phyloP scores from a whole-genome alignment of 257 asterid species.

The Solanum rostratum region DNA sequence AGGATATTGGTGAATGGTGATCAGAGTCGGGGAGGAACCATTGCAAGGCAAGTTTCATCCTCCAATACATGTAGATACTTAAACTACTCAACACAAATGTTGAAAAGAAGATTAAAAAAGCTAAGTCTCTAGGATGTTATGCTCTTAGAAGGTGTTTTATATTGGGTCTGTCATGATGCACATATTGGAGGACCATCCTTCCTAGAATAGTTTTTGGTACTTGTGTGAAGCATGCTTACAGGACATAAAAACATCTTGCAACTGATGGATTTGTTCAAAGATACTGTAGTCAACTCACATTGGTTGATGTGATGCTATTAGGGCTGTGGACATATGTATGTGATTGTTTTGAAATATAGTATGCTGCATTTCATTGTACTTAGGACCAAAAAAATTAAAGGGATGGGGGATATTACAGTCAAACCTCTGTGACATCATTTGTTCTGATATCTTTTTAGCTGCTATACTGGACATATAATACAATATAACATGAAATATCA shows the following conservation, averaged over 20 bases:
- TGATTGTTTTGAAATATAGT: not conserved
- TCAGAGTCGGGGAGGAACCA: conserved; percentile 6
- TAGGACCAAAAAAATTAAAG: not conserved
- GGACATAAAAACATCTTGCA: not conserved
- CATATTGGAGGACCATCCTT: not conserved
- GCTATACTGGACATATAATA: not conserved
- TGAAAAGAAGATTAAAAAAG: not conserved
- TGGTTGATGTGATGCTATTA: not conserved
- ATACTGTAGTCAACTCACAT: not conserved
- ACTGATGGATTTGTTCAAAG: not conserved
- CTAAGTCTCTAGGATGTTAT: not conserved
- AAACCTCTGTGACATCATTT: not conserved
- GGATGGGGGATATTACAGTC: not conserved
- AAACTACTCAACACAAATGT: not conserved
- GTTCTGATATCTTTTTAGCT: not conserved
- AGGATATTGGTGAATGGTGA: conserved; percentile 7
- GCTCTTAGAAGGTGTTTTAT: not conserved
- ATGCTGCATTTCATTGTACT: not conserved
- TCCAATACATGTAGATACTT: not conserved
- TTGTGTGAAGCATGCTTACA: not conserved
- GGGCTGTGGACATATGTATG: not conserved
- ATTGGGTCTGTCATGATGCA: not conserved
- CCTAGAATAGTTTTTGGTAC: not conserved
- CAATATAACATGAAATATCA: not conserved
- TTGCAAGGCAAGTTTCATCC: conserved; percentile 11